Percentiles rank a stretch among this genome's conserved stretches.
Evolutionary conservation across 352 stramenopile species (phyloP).

Genomic region (Globisporangium radiosum): DNA sequence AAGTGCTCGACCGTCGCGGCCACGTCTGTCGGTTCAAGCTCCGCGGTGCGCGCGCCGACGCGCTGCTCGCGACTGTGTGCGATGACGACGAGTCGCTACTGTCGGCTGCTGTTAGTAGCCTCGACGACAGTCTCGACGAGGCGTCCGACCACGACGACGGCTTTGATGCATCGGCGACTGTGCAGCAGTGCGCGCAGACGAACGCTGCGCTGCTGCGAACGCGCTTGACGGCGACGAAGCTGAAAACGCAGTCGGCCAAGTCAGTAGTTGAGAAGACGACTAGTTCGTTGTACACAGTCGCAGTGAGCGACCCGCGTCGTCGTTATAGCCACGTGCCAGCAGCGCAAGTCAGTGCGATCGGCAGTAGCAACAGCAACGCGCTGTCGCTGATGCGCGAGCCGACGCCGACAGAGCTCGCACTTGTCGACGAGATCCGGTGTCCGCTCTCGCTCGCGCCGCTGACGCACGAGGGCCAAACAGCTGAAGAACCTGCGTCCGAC

Average conservation of each 20-base stretch:
- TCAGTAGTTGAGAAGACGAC: not conserved
- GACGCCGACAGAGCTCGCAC: constrained; percentile 12
- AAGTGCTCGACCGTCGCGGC: constrained; percentile 64
- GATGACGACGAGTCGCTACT: not conserved
- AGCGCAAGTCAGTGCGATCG: not conserved
- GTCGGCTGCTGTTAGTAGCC: too few relatives aligned
- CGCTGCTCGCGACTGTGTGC: constrained; percentile 26
- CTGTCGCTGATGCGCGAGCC: constrained; percentile 58
- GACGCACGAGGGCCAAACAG: constrained; percentile 18
- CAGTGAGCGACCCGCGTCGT: constrained; percentile 40
- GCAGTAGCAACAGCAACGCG: not conserved
- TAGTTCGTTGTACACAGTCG: constrained; percentile 25
- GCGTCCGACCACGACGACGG: constrained; percentile 51
- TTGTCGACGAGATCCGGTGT: constrained; percentile 34
- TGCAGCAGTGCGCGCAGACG: constrained; percentile 2
- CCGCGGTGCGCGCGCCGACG: constrained; percentile 39
- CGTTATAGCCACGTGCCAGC: constrained; percentile 4
- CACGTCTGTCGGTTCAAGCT: constrained; percentile 59
- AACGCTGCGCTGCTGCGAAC: constrained; percentile 12
- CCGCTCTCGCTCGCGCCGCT: constrained; percentile 46
- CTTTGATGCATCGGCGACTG: constrained; percentile 14
- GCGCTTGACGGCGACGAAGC: not conserved
- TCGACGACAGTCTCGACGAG: not conserved
- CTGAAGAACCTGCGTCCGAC: constrained; percentile 54
- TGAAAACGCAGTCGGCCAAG: too few relatives aligned